A percentile compares a stretch with the other conserved stretches of the same genome.
Conservation (phyloP, 495 filamentous ascomycete genomes). For the Neurospora sp. region DNA sequence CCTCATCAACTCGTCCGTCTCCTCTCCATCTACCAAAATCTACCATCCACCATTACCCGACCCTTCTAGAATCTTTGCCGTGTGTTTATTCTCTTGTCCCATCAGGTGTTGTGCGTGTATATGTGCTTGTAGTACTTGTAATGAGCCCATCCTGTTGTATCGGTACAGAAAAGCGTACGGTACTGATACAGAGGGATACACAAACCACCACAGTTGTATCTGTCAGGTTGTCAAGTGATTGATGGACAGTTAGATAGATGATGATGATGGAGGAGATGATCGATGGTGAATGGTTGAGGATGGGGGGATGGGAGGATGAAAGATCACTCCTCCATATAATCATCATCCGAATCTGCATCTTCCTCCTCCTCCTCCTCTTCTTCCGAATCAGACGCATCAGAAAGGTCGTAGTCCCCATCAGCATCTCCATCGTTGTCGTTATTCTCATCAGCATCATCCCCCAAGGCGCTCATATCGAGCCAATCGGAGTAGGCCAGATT, state of each 20-base stretch:
- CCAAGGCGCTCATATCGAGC: neutral
- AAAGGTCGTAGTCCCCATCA: neutral
- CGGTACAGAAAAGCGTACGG: neutral
- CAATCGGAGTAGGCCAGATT: neutral
- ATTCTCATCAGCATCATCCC: neutral
- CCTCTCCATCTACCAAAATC: neutral
- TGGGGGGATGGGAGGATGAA: neutral
- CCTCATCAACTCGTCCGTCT: neutral
- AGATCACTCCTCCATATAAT: neutral
- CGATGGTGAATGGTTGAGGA: no score
- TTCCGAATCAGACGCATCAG: neutral
- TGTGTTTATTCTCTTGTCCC: neutral
- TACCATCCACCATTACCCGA: neutral
- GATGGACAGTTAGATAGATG: no score
- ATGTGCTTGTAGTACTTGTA: neutral
- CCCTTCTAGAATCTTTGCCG: neutral
- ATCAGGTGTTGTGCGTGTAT: neutral
- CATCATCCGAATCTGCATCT: neutral
- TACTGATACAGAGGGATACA: neutral
- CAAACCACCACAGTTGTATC: no score
- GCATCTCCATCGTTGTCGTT: neutral
- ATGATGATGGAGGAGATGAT: no score
- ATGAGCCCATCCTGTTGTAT: neutral
- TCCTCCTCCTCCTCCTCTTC: neutral
- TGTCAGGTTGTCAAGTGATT: no score